Base-by-base conservation (phyloP, 225 moss, liverwort and hornwort species). In the Physcomitrellopsis africana region DNA sequence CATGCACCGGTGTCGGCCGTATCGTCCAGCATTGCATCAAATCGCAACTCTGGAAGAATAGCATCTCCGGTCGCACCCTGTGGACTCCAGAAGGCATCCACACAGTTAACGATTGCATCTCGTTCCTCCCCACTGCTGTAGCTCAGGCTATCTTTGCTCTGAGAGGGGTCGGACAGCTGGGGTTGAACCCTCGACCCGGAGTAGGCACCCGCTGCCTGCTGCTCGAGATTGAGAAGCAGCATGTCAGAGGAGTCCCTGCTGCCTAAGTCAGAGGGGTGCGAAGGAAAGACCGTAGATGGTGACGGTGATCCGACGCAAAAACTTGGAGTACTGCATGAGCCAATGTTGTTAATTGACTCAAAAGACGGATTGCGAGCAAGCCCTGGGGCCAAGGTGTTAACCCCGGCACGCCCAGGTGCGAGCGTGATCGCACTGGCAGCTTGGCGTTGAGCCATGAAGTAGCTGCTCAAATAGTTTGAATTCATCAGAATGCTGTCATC, bases 301-400 rank as follows among this genome's bases (percentile, higher is more conserved):
- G 83, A 76, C 77, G 85, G 88, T 86, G 83, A 86, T 81, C 83
- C 85, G 59, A 74, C 85, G 85, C 85, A 86, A 78, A 89, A 86
- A 89, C 88, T 89, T 89, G 88, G 88, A 89, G 88, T 89, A 89
- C 88, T 89, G 88, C 88, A 89, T 89, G 88, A 89, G 85, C 81
- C 88, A 64, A 71, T 89, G 48, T 60, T 76, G 68, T 76, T 86
- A 37, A 79, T 79, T 1, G 88, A 89, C 88, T 89, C 88, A 89
- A 74, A 89, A 75, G 88, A 83, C 13, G 85, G 81, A 48, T 89
- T 86, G 85, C 85, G 85, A 56, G 88, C 76, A 2, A 85, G 53
- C 12, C 78, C 85, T 83, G 79, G 88, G 88, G 88, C 88, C 88
- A 79, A 79, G 55, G 68, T 19, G 23, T 47, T 72, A 24, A 65